These are phyloP conservation scores for Colletotrichum siamense DNA, from an alignment of 2,329 filamentous ascomycete species.

Conservation along the genomic window DNA sequence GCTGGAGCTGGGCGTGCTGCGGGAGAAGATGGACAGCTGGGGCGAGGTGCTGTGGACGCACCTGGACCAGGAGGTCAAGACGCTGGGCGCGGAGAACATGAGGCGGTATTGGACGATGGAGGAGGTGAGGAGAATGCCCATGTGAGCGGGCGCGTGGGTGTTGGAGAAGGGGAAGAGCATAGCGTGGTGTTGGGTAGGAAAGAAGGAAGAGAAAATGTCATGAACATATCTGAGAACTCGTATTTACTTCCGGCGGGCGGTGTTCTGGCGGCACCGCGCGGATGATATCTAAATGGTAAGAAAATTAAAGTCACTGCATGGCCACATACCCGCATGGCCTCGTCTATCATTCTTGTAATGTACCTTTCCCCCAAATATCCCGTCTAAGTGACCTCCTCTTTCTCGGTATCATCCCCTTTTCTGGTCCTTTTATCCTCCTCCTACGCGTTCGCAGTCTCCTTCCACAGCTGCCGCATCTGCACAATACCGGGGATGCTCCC, in stretches of 20 bases:
- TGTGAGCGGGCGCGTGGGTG: slow-evolving; percentile 48
- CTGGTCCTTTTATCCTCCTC: no score
- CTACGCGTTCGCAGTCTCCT: slow-evolving; percentile 32
- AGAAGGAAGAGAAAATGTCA: background rate
- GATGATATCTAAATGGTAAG: background rate
- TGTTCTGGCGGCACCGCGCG: background rate
- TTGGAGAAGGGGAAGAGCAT: background rate
- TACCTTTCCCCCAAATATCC: background rate
- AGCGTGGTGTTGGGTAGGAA: background rate
- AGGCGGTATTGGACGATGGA: slow-evolving; percentile 78
- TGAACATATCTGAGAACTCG: background rate
- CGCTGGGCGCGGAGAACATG: slow-evolving; percentile 87
- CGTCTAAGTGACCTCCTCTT: background rate
- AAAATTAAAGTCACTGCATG: background rate
- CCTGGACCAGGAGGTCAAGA: slow-evolving; percentile 82
- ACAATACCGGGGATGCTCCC: slow-evolving; percentile 50
- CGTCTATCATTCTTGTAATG: background rate
- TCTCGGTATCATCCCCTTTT: background rate
- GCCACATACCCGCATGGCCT: background rate
- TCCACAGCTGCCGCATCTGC: slow-evolving; percentile 52
- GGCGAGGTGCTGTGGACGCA: slow-evolving; percentile 81
- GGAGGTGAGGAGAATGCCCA: slow-evolving; percentile 75
- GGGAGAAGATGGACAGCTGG: slow-evolving; percentile 77
- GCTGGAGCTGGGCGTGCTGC: slow-evolving; percentile 64
- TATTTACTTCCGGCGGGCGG: background rate